A percentile compares a stretch with the other conserved stretches of the same genome.
Conservation (phyloP, 352 stramenopile species). For the Phytopythium sindhum region DNA sequence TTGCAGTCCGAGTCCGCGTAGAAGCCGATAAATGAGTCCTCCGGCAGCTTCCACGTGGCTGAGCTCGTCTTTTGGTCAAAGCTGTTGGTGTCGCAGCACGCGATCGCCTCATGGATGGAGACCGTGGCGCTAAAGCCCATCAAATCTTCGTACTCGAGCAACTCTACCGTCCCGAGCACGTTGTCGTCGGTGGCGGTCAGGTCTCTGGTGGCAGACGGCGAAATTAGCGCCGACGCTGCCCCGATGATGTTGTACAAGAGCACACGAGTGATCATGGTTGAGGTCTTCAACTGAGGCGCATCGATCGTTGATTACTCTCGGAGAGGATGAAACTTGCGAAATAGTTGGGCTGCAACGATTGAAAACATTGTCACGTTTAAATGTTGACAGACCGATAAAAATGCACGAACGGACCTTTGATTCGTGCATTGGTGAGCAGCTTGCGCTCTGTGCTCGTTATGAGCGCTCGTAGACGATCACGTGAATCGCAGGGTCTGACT, state of each 20-base stretch:
- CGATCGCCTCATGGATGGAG: not conserved
- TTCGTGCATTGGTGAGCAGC: no score
- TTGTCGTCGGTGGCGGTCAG: not conserved
- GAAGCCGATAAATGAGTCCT: not conserved
- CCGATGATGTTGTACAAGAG: not conserved
- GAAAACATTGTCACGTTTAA: no score
- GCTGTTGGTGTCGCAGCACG: not conserved
- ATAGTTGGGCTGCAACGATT: no score
- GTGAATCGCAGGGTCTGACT: no score
- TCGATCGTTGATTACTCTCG: no score
- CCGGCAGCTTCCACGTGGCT: slow-evolving; percentile 6
- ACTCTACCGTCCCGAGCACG: not conserved
- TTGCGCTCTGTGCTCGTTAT: no score
- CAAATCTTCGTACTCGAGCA: not conserved
- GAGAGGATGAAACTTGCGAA: no score
- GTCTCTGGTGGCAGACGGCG: not conserved
- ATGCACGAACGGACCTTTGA: no score
- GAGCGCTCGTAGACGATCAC: no score
- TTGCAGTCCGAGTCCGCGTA: not conserved
- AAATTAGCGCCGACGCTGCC: not conserved
- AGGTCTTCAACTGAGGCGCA: no score
- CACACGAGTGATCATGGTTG: no score
- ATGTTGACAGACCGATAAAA: no score
- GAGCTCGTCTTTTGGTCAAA: not conserved
- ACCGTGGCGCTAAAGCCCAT: not conserved